Evolutionary conservation across 2,329 filamentous ascomycete genomes (phyloP), one percentile per base, ranked within the genome.

Genomic region (Neurospora sp.): DNA sequence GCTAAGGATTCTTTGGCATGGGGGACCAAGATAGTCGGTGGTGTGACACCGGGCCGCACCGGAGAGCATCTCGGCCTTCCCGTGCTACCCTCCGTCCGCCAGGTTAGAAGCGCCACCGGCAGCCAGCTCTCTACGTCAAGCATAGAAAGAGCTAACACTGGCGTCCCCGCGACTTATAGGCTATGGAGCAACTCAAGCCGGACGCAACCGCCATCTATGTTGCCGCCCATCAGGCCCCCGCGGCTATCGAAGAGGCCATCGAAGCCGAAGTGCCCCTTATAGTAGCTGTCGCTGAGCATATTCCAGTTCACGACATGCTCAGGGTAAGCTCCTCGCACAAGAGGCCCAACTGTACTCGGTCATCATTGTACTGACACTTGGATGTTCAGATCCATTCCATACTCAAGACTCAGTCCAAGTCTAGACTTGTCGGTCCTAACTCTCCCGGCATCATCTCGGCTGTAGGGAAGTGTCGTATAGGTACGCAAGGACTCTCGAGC

Each of bases 141-240:
- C 28, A 38, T 67, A 70, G 39, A 70, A 39, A 28, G 33, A 41
- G 19, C 11, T 40, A 15, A 6, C 17, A 28, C 12, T 33, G 52
- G 40, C 8, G 3, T 12, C 38, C n/a, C n/a, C n/a, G n/a, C 41
- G 41, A 28, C 23, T 62, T 62, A 62, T 52, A 87, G 84, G 92
- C 92, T 6, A 88, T 91, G 81, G 86, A 90, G 74, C 82, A 86
- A 74, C 81, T 92, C 43, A 91, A 89, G 74, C 91, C 92, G 2
- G 88, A 93, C 80, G 92, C 91, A 4, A 93, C 91, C 1, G 91
- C 89, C 4, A 91, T 95, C 69, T 94, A 92, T 74, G 92, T 94
- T 2, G 89, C 91, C 1, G 91, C 91, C n/a, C 86, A 89, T 71
- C 87, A 91, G 73, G 92, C 91, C 1, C 84, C 89, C 0, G 83